phyloP scores from a whole-genome alignment of 768 basidiomycete genomes.

The Mycena filopes region DNA sequence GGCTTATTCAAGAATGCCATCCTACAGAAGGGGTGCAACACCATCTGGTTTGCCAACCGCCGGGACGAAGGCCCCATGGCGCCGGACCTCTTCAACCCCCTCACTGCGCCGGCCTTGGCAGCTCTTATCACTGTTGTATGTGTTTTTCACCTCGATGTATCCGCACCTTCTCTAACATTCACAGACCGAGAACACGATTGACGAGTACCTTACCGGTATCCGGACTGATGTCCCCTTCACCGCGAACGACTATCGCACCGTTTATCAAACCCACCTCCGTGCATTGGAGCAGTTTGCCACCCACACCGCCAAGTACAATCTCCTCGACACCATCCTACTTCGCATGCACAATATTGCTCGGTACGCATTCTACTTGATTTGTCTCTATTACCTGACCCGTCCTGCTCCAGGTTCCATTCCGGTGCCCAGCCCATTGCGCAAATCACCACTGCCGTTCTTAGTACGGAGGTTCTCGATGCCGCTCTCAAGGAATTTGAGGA shows the following conservation, averaged over 20 bases:
- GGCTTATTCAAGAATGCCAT: constrained; percentile 33
- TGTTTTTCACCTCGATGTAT: neutral
- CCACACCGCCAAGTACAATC: neutral
- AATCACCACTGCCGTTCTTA: neutral
- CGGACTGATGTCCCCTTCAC: constrained; percentile 31
- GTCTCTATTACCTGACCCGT: neutral
- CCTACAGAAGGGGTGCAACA: constrained; percentile 35
- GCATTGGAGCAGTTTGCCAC: neutral
- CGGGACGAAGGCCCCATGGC: constrained; percentile 34
- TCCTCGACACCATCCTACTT: neutral
- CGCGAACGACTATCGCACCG: constrained; percentile 21
- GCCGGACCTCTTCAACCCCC: constrained; percentile 28
- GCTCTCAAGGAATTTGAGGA: neutral
- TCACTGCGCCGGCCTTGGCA: constrained; percentile 19
- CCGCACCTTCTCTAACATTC: neutral
- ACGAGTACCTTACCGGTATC: constrained; percentile 29
- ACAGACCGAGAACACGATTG: constrained; percentile 27
- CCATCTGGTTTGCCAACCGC: constrained; percentile 35
- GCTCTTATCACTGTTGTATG: constrained; percentile 20
- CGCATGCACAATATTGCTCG: constrained; percentile 3
- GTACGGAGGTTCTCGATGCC: neutral
- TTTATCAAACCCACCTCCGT: constrained; percentile 19
- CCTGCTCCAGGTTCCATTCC: constrained; percentile 5
- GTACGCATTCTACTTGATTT: neutral
- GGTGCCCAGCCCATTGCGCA: constrained; percentile 3